phyloP scores from a whole-genome alignment of 305 asterid genomes.

The Rubia balearica region DNA sequence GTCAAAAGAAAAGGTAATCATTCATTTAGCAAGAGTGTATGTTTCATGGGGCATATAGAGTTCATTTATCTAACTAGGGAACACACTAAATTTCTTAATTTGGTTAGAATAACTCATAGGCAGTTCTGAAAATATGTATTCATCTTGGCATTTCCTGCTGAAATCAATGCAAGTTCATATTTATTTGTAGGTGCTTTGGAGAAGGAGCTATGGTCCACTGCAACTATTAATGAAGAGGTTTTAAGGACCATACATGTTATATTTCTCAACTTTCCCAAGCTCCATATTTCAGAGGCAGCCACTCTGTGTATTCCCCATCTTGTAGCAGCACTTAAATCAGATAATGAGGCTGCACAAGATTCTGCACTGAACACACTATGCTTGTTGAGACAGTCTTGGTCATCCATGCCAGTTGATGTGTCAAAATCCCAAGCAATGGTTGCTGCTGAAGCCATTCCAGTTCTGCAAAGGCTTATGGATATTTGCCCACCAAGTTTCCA shows the following conservation, averaged over 20 bases:
- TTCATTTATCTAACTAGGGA: not conserved
- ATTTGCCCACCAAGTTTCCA: constrained; percentile 66
- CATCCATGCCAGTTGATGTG: constrained; percentile 63
- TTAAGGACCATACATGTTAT: constrained; percentile 61
- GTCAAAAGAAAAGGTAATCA: not conserved
- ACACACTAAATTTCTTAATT: not conserved
- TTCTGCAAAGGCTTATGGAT: constrained; percentile 58
- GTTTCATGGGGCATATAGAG: not conserved
- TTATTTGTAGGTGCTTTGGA: constrained; percentile 74
- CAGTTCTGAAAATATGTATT: not conserved
- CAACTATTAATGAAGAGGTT: constrained; percentile 63
- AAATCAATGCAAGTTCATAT: constrained; percentile 5
- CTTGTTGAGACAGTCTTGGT: constrained; percentile 77
- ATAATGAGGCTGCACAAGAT: constrained; percentile 67
- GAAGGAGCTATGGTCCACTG: constrained; percentile 55
- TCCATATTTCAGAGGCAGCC: constrained; percentile 74
- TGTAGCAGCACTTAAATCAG: constrained; percentile 59
- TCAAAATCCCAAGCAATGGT: constrained; percentile 69
- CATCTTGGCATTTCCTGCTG: not conserved
- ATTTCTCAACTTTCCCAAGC: constrained; percentile 70
- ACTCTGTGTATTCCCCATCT: constrained; percentile 76
- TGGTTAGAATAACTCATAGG: not conserved
- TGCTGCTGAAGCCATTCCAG: constrained; percentile 85
- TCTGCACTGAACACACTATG: constrained; percentile 51
- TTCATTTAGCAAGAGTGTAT: not conserved